phyloP scores from a whole-genome alignment of 78 protist genomes.

The Kipferlia bialata region DNA sequence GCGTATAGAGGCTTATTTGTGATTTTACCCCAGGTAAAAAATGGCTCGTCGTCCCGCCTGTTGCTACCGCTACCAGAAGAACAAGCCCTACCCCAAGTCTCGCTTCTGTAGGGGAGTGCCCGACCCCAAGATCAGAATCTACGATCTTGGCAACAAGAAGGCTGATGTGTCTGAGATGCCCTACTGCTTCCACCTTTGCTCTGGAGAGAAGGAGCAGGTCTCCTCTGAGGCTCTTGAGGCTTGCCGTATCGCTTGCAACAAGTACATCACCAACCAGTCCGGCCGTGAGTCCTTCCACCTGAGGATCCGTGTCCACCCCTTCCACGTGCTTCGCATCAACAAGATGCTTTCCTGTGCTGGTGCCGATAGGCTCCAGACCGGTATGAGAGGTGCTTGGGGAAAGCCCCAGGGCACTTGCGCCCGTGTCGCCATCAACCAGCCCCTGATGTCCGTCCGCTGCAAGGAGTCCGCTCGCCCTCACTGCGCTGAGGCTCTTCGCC shows the following conservation, averaged over 20 bases:
- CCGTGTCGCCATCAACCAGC: constrained; percentile 92
- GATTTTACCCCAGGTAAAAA: no score
- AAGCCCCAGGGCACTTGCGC: constrained; percentile 93
- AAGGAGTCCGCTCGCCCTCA: not conserved
- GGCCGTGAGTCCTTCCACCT: constrained; percentile 97
- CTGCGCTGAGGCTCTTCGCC: constrained; percentile 92
- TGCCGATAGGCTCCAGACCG: constrained; percentile 97
- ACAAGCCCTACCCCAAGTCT: constrained; percentile 97
- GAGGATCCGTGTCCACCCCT: constrained; percentile 97
- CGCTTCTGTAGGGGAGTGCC: constrained; percentile 99
- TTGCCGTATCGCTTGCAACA: constrained; percentile 85
- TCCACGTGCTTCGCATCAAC: constrained; percentile 98
- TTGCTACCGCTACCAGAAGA: constrained; percentile 66
- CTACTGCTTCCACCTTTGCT: constrained; percentile 83
- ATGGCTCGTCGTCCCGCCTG: constrained; percentile 22
- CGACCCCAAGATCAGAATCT: constrained; percentile 80
- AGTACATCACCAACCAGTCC: constrained; percentile 61
- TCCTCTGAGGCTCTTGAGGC: constrained; percentile 97
- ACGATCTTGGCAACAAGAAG: constrained; percentile 89
- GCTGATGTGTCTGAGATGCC: constrained; percentile 92
- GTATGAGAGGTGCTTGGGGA: constrained; percentile 98
- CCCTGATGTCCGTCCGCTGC: constrained; percentile 71
- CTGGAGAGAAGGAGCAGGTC: constrained; percentile 91
- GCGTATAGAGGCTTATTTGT: no score
- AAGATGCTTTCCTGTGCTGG: constrained; percentile 99